Percentiles rank a stretch among this genome's conserved stretches.
phyloP scores from a whole-genome alignment of 768 basidiomycete genomes.

The Naganishia friedmannii region DNA sequence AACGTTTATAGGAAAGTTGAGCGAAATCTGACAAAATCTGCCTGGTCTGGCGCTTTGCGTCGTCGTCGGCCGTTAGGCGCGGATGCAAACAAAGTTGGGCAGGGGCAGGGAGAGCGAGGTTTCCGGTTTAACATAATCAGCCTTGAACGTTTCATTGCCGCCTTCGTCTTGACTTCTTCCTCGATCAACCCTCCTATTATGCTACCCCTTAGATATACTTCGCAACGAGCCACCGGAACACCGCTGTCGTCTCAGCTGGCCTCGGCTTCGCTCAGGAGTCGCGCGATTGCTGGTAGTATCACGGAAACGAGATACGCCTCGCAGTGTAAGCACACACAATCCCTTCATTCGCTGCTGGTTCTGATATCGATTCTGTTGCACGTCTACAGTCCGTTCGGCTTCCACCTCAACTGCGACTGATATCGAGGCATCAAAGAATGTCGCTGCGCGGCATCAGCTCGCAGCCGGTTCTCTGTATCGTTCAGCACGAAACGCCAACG shows the following conservation, averaged over 20 bases:
- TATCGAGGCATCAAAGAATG: neutral
- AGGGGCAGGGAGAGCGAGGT: neutral
- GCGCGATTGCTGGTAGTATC: neutral
- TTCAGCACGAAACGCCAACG: neutral
- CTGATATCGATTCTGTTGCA: too few relatives aligned
- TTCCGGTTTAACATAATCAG: neutral
- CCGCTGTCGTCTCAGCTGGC: constrained; percentile 5
- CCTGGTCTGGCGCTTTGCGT: neutral
- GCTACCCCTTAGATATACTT: constrained; percentile 11
- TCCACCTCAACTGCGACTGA: neutral
- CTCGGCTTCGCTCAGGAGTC: neutral
- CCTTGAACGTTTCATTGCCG: neutral
- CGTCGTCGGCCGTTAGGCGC: neutral
- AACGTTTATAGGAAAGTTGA: too few relatives aligned
- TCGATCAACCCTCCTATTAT: neutral
- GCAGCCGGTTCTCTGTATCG: neutral
- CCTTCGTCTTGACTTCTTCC: neutral
- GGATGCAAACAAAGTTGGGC: constrained; percentile 16
- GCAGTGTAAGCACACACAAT: neutral
- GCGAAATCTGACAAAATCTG: too few relatives aligned
- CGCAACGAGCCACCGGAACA: neutral
- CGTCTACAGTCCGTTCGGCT: neutral
- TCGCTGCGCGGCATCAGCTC: neutral
- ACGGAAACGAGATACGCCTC: neutral
- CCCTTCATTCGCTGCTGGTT: neutral